phyloP scores from a whole-genome alignment of 164 flowering plant genomes.

The Umbilicus rupestris region DNA sequence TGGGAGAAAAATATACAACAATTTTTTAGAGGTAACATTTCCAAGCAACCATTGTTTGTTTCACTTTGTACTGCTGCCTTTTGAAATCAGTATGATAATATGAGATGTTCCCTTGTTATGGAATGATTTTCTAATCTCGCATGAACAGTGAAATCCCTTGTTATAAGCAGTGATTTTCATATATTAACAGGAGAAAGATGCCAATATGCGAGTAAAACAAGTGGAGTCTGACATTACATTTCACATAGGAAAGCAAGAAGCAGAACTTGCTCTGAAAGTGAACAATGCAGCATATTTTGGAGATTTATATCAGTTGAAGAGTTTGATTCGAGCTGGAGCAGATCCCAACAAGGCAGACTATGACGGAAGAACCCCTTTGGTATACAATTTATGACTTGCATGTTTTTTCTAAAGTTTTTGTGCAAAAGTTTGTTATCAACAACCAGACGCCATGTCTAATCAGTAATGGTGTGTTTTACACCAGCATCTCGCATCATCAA shows the following conservation, averaged over 20 bases:
- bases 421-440: not conserved
- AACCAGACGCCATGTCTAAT: not conserved
- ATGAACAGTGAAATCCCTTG: not conserved
- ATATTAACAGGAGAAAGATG: constrained; percentile 55
- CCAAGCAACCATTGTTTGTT: not conserved
- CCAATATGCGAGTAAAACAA: constrained; percentile 50
- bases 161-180: not conserved
- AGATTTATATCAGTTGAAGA: constrained; percentile 62
- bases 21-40: constrained; percentile 62
- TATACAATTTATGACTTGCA: constrained; percentile 15
- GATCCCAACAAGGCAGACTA: constrained; percentile 82
- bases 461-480: not conserved
- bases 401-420: not conserved
- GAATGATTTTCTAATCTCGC: not conserved
- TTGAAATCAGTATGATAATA: too few relatives aligned
- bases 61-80: not conserved
- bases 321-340: constrained; percentile 72
- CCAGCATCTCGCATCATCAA: constrained; percentile 76
- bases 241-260: constrained; percentile 77
- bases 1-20: constrained; percentile 56
- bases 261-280: constrained; percentile 70
- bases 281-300: constrained; percentile 81
- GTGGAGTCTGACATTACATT: constrained; percentile 64
- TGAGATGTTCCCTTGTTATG: too few relatives aligned
- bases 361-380: constrained; percentile 94